These are phyloP conservation scores for Moricandia arvensis DNA, from an alignment of 345 rosid genomes.

Conservation along the genomic window DNA sequence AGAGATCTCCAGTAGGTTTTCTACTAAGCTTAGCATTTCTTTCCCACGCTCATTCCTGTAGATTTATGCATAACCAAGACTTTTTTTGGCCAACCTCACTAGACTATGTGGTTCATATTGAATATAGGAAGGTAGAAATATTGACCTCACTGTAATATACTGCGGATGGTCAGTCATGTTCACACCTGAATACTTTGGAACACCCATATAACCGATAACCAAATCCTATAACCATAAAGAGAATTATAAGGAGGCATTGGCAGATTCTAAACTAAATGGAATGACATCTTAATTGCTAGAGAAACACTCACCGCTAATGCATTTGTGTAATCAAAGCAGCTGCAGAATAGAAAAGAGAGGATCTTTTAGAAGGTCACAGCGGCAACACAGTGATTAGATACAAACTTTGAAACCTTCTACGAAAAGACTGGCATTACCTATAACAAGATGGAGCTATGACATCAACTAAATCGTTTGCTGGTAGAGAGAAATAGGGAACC, in stretches of 20 bases:
- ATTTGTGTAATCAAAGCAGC: slow-evolving; percentile 98
- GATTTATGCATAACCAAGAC: slow-evolving; percentile 24
- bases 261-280: background rate
- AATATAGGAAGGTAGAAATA: slow-evolving; percentile 6
- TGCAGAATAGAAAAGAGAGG: slow-evolving; percentile 40
- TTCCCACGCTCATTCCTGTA: slow-evolving; percentile 81
- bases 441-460: slow-evolving; percentile 97
- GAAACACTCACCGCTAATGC: slow-evolving; percentile 80
- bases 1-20: slow-evolving; percentile 73
- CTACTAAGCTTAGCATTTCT: slow-evolving; percentile 86
- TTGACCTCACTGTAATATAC: slow-evolving; percentile 81
- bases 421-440: slow-evolving; percentile 50
- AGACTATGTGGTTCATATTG: background rate
- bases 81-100: background rate
- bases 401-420: background rate
- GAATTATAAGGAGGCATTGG: slow-evolving; percentile 9
- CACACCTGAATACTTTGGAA: slow-evolving; percentile 82
- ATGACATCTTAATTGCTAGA: background rate
- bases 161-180: slow-evolving; percentile 96
- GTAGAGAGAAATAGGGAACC: slow-evolving; percentile 99
- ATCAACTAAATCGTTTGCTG: slow-evolving; percentile 87
- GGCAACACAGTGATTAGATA: background rate
- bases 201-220: slow-evolving; percentile 98
- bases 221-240: slow-evolving; percentile 55
- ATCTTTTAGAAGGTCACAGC: background rate